Percentiles rank a stretch among this genome's conserved stretches.
Conservation (phyloP, 768 basidiomycete species). For the Leccinum subgranulosum region DNA sequence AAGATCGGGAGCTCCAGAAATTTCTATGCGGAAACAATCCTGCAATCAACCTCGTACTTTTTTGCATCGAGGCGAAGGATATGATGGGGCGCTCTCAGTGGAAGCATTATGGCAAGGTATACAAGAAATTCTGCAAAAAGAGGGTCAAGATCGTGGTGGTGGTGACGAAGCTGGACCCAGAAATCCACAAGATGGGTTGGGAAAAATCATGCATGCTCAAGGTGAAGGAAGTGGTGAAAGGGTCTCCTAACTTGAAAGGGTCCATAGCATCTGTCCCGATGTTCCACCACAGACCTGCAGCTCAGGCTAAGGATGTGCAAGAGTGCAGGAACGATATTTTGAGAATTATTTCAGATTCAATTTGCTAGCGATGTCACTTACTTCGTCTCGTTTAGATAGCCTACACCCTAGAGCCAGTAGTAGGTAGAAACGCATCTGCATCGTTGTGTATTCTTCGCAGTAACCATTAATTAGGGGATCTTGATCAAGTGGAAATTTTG, state of each 20-base stretch:
- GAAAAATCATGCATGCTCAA: neutral
- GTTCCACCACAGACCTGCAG: neutral
- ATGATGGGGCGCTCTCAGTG: constrained; percentile 6
- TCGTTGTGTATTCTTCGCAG: neutral
- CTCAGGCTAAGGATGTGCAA: neutral
- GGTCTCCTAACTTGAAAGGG: neutral
- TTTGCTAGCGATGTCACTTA: constrained; percentile 1
- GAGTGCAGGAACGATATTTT: neutral
- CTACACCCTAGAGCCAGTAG: neutral
- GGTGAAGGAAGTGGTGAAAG: neutral
- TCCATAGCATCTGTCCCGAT: constrained; percentile 6
- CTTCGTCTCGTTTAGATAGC: neutral
- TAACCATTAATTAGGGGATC: too few species aligned
- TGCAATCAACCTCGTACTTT: constrained; percentile 6
- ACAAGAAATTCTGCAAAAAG: constrained; percentile 10
- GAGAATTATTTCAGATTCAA: constrained; percentile 1
- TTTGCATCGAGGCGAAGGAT: constrained; percentile 11
- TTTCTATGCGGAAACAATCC: constrained; percentile 12
- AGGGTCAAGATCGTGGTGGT: constrained; percentile 11
- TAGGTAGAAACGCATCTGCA: neutral
- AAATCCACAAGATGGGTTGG: constrained; percentile 2
- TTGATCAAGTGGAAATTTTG: too few species aligned
- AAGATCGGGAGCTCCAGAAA: constrained; percentile 7
- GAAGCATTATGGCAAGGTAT: constrained; percentile 12
- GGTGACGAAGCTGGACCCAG: constrained; percentile 9